These are phyloP conservation scores for Glycine soja DNA, from an alignment of 306 rosid species.

Conservation along the genomic window DNA sequence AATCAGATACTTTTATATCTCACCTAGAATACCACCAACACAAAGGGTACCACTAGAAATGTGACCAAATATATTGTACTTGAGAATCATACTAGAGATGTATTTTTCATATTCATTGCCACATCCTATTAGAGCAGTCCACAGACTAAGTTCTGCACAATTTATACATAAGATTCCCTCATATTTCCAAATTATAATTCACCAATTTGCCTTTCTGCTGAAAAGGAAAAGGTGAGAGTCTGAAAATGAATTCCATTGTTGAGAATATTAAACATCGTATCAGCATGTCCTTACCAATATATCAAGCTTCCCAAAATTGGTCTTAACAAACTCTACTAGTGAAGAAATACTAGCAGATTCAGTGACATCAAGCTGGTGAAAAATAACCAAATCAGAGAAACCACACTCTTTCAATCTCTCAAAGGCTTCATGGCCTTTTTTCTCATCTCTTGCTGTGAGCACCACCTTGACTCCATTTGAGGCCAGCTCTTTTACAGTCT, in stretches of 20 bases:
- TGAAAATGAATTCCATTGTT: not conserved
- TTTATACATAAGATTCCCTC: not conserved
- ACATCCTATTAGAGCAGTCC: not conserved
- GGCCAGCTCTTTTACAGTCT: conserved; percentile 49
- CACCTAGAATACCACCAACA: too few species aligned
- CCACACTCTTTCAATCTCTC: conserved; percentile 43
- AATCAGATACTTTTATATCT: too few species aligned
- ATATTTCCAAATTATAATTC: not conserved
- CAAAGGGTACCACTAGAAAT: too few species aligned
- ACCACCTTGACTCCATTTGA: conserved; percentile 53
- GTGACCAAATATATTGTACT: too few species aligned
- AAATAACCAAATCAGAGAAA: conserved; percentile 38
- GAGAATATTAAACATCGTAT: conserved; percentile 5
- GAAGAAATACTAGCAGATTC: conserved; percentile 50
- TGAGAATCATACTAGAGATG: too few species aligned
- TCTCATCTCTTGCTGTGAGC: conserved; percentile 52
- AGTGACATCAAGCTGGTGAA: conserved; percentile 54
- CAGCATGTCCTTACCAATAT: conserved; percentile 48
- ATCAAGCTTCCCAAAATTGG: conserved; percentile 55
- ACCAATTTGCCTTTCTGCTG: not conserved
- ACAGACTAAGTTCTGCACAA: not conserved
- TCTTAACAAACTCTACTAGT: conserved; percentile 44
- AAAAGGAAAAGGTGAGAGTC: not conserved
- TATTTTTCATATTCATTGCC: too few species aligned
- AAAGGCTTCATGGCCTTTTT: conserved; percentile 47